Percentiles rank a stretch among this genome's conserved stretches.
These are phyloP conservation scores for Populus nigra DNA, from an alignment of 345 rosid genomes.

Conservation along the genomic window DNA sequence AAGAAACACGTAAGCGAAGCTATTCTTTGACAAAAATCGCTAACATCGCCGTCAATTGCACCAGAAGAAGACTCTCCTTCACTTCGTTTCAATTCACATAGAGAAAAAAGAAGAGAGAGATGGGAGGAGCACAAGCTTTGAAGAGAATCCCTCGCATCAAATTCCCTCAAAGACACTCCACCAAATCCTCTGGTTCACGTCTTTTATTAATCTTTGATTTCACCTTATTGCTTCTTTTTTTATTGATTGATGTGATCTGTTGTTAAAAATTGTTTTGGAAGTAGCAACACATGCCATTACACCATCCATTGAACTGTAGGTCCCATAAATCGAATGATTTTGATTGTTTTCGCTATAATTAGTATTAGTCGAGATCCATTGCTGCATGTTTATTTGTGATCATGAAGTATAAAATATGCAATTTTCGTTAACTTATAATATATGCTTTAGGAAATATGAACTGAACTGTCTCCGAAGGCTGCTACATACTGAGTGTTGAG, in stretches of 20 bases:
- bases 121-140: constrained; percentile 60
- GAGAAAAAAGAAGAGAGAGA: constrained; percentile 24
- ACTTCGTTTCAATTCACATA: neutral
- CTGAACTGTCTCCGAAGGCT: too few species aligned
- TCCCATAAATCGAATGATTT: too few species aligned
- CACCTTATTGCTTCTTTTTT: neutral
- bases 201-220: neutral
- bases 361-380: neutral
- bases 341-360: too few species aligned
- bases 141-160: constrained; percentile 91
- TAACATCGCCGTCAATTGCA: constrained; percentile 4
- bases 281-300: too few species aligned
- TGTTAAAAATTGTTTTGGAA: too few species aligned
- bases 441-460: neutral
- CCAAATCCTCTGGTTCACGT: constrained; percentile 46
- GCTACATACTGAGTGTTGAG: neutral
- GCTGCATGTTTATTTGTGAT: neutral
- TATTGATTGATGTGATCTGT: neutral
- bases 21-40: neutral
- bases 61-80: neutral
- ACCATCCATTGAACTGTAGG: too few species aligned
- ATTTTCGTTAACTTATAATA: neutral
- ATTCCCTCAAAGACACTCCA: constrained; percentile 62
- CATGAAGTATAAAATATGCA: neutral
- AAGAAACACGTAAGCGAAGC: neutral